A percentile compares a stretch with the other conserved stretches of the same genome.
Conservation (phyloP, 352 stramenopile genomes). For the Pythium utonaiense region DNA sequence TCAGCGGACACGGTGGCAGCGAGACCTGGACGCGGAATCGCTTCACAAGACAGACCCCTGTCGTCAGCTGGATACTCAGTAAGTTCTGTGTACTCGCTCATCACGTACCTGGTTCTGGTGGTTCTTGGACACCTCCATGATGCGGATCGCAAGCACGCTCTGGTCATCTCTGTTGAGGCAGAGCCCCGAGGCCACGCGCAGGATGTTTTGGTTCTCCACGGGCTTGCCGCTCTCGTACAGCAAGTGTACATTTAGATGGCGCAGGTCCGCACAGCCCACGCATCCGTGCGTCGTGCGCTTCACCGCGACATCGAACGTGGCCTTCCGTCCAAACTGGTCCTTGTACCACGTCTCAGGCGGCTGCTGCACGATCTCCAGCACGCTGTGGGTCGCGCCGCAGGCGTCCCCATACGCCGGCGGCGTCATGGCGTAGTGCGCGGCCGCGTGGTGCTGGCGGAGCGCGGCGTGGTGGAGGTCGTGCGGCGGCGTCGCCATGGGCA, state of each 20-base stretch:
- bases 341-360: conserved; percentile 73
- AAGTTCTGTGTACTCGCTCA: neutral
- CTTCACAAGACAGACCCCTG: conserved; percentile 22
- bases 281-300: conserved; percentile 31
- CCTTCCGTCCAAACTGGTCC: conserved; percentile 74
- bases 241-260: conserved; percentile 54
- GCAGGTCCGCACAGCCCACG: conserved; percentile 41
- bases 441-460: neutral
- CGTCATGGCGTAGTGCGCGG: conserved; percentile 13
- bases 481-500: conserved; percentile 17
- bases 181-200: conserved; percentile 54
- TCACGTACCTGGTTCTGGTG: conserved; percentile 70
- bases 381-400: conserved; percentile 19
- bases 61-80: neutral
- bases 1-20: conserved; percentile 36
- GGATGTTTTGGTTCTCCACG: conserved; percentile 75
- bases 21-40: conserved; percentile 57
- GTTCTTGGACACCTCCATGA: conserved; percentile 83
- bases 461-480: neutral
- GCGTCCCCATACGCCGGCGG: neutral
- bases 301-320: conserved; percentile 59
- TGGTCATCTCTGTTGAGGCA: conserved; percentile 55
- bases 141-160: conserved; percentile 55
- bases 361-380: conserved; percentile 53
- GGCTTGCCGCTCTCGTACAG: conserved; percentile 73